Evolutionary conservation across 495 filamentous ascomycete species (phyloP).

Genomic region (Cryomyces minteri): DNA sequence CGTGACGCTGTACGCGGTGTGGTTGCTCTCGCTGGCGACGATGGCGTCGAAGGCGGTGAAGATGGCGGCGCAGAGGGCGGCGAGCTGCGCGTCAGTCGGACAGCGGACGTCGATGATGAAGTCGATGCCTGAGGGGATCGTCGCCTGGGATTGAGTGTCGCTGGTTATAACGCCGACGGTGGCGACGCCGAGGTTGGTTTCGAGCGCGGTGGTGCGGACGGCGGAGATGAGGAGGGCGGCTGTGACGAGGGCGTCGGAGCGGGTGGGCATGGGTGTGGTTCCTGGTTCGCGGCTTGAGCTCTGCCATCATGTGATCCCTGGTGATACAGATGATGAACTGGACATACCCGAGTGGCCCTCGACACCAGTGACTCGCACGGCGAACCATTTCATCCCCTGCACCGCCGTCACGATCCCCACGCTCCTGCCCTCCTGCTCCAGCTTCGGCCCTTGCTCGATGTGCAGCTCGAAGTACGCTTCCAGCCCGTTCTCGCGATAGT

Average conservation of each 20-base stretch:
- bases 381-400: constrained; percentile 54
- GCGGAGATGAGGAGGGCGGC: constrained; percentile 51
- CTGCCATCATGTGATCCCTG: too few relatives aligned
- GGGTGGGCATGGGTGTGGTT: constrained; percentile 43
- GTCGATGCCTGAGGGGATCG: constrained; percentile 44
- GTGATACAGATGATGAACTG: neutral
- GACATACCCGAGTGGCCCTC: constrained; percentile 34
- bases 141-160: constrained; percentile 58
- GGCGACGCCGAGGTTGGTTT: constrained; percentile 39
- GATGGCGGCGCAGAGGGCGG: constrained; percentile 34
- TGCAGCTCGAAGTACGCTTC: constrained; percentile 73
- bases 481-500: constrained; percentile 43
- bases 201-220: constrained; percentile 40
- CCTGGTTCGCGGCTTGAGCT: constrained; percentile 27
- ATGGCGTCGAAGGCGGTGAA: constrained; percentile 36
- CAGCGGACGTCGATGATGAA: constrained; percentile 60
- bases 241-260: constrained; percentile 46
- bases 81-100: constrained; percentile 35
- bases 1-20: constrained; percentile 38
- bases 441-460: constrained; percentile 63
- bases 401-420: constrained; percentile 58
- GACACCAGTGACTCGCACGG: constrained; percentile 41
- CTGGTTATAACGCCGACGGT: constrained; percentile 48
- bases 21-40: constrained; percentile 31
- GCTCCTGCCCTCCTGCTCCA: constrained; percentile 39